Conservation (phyloP, 306 rosid species). For the Prunus davidiana region DNA sequence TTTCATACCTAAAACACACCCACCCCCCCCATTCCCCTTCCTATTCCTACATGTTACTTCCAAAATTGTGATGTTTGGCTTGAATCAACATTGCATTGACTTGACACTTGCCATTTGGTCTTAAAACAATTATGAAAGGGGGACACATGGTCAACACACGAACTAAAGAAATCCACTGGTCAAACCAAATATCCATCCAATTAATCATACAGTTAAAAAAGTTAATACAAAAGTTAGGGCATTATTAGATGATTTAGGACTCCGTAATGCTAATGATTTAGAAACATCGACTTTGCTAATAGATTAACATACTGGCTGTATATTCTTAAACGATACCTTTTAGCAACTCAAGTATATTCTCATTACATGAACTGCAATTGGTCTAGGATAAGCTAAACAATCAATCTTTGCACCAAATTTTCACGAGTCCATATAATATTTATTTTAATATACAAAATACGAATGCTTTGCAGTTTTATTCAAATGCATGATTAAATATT, state of each 20-base stretch:
- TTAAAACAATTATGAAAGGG: background rate
- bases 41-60: too few species aligned
- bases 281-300: background rate
- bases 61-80: too few species aligned
- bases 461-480: too few species aligned
- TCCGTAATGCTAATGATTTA: background rate
- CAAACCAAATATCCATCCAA: background rate
- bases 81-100: background rate
- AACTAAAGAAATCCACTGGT: background rate
- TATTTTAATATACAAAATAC: too few species aligned
- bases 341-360: too few species aligned
- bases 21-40: too few species aligned
- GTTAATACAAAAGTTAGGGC: background rate
- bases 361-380: too few species aligned
- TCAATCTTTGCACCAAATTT: too few species aligned
- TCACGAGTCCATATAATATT: too few species aligned
- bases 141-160: background rate
- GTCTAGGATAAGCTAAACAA: too few species aligned
- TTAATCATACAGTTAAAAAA: background rate
- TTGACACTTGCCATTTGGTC: background rate
- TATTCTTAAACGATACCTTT: background rate
- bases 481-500: too few species aligned
- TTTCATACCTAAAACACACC: too few species aligned
- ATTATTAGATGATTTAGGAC: background rate
- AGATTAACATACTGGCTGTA: background rate